A percentile compares a stretch with the other conserved stretches of the same genome.
phyloP scores from a whole-genome alignment of 257 asterid species.

The Forsythia viridissima region DNA sequence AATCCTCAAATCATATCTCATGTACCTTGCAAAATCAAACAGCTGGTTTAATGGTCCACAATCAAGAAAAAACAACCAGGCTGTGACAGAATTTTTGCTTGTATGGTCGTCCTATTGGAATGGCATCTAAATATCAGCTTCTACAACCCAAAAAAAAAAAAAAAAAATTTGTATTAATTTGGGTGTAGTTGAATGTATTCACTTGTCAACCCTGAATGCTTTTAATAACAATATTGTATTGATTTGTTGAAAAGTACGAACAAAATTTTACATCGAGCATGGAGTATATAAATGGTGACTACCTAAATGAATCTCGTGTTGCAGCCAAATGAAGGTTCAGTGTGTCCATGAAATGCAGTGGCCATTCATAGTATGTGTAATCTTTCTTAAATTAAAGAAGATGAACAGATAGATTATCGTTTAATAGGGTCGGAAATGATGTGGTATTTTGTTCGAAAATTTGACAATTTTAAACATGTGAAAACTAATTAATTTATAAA shows the following conservation, averaged over 20 bases:
- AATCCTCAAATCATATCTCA: slow-evolving; percentile 14
- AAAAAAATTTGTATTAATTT: neutral
- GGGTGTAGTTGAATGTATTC: neutral
- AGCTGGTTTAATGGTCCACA: slow-evolving; percentile 32
- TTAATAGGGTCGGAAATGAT: no score
- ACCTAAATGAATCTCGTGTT: neutral
- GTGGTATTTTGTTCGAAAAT: no score
- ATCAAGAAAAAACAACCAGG: slow-evolving; percentile 7
- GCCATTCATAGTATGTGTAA: no score
- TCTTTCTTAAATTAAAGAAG: no score
- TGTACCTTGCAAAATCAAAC: slow-evolving; percentile 12
- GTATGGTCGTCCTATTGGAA: slow-evolving; percentile 1
- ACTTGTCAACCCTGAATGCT: neutral
- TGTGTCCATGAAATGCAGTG: no score
- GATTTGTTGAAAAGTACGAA: neutral
- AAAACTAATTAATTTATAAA: no score
- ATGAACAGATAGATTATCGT: no score
- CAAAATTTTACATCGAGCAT: neutral
- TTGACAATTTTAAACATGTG: no score
- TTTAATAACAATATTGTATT: neutral
- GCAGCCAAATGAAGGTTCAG: neutral
- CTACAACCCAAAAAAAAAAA: neutral
- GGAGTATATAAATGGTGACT: neutral
- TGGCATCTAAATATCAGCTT: slow-evolving; percentile 20
- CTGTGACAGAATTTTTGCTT: slow-evolving; percentile 22